Percentiles rank a stretch among this genome's conserved stretches.
phyloP scores from a whole-genome alignment of 2,329 filamentous ascomycete genomes.

The Anisogramma anomala region DNA sequence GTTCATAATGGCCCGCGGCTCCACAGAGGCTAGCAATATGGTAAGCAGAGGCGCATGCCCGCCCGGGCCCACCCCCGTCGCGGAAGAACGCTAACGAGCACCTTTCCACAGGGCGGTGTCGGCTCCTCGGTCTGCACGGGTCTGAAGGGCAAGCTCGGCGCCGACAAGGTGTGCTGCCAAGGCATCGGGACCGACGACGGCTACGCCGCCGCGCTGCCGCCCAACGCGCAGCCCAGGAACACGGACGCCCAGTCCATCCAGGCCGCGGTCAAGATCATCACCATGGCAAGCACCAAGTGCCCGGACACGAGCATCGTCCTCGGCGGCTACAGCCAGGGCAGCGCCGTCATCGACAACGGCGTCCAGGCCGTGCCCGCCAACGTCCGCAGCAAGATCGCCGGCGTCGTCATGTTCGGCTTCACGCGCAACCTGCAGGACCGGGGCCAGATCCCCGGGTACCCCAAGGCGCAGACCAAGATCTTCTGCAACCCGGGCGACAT shows the following conservation, averaged over 20 bases:
- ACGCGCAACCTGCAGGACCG: slow-evolving; percentile 20
- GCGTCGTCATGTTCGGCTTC: slow-evolving; percentile 22
- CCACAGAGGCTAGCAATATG: slow-evolving; percentile 24
- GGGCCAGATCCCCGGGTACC: slow-evolving; percentile 18
- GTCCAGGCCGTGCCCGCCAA: slow-evolving; percentile 18
- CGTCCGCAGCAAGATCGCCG: slow-evolving; percentile 17
- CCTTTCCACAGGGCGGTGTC: slow-evolving; percentile 19
- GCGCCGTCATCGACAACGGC: slow-evolving; percentile 23
- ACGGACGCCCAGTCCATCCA: slow-evolving; percentile 21
- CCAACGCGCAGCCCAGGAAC: slow-evolving; percentile 21
- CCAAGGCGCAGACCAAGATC: slow-evolving; percentile 16
- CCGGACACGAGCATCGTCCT: slow-evolving; percentile 24
- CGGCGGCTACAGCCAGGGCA: slow-evolving; percentile 22
- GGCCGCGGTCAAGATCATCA: slow-evolving; percentile 21
- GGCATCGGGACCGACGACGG: slow-evolving; percentile 21
- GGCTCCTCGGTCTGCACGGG: slow-evolving; percentile 21
- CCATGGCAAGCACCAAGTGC: slow-evolving; percentile 21
- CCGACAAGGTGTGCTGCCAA: slow-evolving; percentile 23
- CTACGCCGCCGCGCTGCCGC: slow-evolving; percentile 21
- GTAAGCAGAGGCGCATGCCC: no score
- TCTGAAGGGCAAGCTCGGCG: slow-evolving; percentile 19
- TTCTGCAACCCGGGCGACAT: slow-evolving; percentile 19
- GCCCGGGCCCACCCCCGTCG: background rate
- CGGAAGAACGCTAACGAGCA: background rate
- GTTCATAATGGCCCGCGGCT: slow-evolving; percentile 26